phyloP scores from a whole-genome alignment of 768 basidiomycete genomes.

The Naganishia onofrii region DNA sequence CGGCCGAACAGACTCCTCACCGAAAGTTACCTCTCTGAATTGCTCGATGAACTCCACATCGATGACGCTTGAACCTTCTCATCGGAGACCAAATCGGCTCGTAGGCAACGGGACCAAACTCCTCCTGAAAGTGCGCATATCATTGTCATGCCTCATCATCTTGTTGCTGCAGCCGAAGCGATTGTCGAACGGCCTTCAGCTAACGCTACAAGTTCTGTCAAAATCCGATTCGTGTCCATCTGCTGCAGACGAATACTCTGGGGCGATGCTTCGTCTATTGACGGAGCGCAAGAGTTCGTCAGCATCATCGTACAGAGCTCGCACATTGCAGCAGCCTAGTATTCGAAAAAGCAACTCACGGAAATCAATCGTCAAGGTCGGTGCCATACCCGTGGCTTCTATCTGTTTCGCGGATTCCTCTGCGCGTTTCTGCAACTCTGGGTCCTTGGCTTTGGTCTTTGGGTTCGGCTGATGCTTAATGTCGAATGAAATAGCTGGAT shows the following conservation, averaged over 20 bases:
- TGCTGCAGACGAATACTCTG: conserved; percentile 11
- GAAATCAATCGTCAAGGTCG: conserved; percentile 13
- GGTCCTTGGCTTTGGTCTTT: conserved; percentile 31
- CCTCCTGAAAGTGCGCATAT: neutral
- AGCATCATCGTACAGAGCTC: neutral
- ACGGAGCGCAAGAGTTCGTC: neutral
- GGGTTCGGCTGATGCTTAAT: conserved; percentile 7
- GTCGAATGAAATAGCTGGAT: conserved; percentile 20
- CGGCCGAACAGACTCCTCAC: too few species aligned
- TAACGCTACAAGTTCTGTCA: conserved; percentile 16
- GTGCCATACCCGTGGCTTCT: conserved; percentile 2
- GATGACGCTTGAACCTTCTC: too few species aligned
- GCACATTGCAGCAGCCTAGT: neutral
- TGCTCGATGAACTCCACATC: too few species aligned
- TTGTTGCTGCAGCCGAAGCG: neutral
- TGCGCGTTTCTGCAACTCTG: conserved; percentile 20
- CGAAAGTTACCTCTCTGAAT: too few species aligned
- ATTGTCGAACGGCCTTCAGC: conserved; percentile 23
- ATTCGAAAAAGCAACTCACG: conserved; percentile 1
- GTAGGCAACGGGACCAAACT: neutral
- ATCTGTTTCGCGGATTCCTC: conserved; percentile 13
- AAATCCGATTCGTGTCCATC: conserved; percentile 21
- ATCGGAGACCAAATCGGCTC: too few species aligned
- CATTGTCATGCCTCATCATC: neutral
- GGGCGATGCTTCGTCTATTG: neutral